These are phyloP conservation scores for Fusarium secorum DNA, from an alignment of 2,329 filamentous ascomycete species.

Conservation along the genomic window DNA sequence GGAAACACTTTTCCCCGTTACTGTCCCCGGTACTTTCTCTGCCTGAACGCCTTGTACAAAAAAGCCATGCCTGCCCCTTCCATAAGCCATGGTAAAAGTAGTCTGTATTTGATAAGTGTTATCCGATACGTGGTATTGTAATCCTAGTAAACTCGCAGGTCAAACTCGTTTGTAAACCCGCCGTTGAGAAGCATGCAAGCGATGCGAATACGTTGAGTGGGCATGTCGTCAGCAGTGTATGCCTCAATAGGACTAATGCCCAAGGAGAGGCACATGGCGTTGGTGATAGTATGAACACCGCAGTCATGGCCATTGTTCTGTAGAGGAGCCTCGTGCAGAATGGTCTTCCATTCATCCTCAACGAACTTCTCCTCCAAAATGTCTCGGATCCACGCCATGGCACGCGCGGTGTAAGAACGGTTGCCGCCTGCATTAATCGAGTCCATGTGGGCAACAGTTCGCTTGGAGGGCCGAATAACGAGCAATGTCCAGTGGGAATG, in stretches of 20 bases:
- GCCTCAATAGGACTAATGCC: conserved; percentile 59
- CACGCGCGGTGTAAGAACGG: conserved; percentile 51
- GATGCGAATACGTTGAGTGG: conserved; percentile 66
- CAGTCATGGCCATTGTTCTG: conserved; percentile 78
- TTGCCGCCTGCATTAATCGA: conserved; percentile 61
- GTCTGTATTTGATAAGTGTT: background rate
- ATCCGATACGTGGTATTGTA: background rate
- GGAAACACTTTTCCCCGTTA: conserved; percentile 24
- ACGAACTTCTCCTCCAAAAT: conserved; percentile 64
- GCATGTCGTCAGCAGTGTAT: conserved; percentile 64
- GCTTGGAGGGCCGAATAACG: conserved; percentile 67
- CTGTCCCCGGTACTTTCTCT: conserved; percentile 8
- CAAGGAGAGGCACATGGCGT: conserved; percentile 69
- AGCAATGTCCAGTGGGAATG: conserved; percentile 75
- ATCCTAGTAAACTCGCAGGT: conserved; percentile 51
- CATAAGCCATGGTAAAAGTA: conserved; percentile 9
- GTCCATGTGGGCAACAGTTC: conserved; percentile 73
- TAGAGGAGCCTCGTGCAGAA: conserved; percentile 57
- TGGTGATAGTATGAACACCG: conserved; percentile 79
- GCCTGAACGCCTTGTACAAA: conserved; percentile 30
- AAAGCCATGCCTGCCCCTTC: background rate
- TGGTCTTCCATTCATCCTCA: conserved; percentile 66
- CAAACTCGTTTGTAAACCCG: conserved; percentile 70
- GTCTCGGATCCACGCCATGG: conserved; percentile 63
- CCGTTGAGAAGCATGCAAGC: conserved; percentile 71